Percentiles rank a stretch among this genome's conserved stretches.
These are phyloP conservation scores for Atractiella rhizophila DNA, from an alignment of 768 basidiomycete species.

Conservation along the genomic window DNA sequence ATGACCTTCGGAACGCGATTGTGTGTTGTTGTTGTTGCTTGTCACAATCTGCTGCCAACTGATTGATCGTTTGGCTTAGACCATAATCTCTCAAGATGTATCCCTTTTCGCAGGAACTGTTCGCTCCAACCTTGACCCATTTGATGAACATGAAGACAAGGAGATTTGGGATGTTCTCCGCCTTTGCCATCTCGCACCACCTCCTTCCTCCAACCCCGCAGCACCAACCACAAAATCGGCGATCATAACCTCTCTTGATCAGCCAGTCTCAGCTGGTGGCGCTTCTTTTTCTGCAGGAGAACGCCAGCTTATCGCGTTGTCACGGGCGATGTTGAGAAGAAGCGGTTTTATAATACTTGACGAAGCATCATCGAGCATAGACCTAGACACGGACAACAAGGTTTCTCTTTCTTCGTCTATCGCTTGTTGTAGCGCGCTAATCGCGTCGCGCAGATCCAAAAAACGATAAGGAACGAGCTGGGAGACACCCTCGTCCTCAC, in stretches of 20 bases:
- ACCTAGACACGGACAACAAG: conserved; percentile 21
- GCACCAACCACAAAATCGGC: not conserved
- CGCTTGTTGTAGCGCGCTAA: no score
- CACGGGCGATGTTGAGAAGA: conserved; percentile 18
- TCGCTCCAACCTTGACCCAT: conserved; percentile 43
- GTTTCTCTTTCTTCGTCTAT: no score
- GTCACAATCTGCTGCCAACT: not conserved
- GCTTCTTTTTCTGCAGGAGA: conserved; percentile 25
- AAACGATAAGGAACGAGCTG: no score
- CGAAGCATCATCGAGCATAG: conserved; percentile 24
- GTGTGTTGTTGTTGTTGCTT: no score
- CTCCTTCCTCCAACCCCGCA: no score
- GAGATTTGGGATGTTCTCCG: conserved; percentile 17
- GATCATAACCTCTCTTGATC: conserved; percentile 17
- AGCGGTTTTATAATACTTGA: conserved; percentile 25
- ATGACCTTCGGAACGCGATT: conserved; percentile 44
- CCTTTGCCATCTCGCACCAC: conserved; percentile 14
- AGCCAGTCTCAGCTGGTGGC: conserved; percentile 22
- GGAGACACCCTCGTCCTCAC: no score
- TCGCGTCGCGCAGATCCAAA: no score
- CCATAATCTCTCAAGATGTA: conserved; percentile 49
- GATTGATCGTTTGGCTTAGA: conserved; percentile 27
- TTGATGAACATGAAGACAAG: conserved; percentile 17
- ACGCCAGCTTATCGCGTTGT: conserved; percentile 24
- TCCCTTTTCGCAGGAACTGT: conserved; percentile 50